These are phyloP conservation scores for Pugionium dolabratum DNA, from an alignment of 345 rosid genomes.

Conservation along the genomic window DNA sequence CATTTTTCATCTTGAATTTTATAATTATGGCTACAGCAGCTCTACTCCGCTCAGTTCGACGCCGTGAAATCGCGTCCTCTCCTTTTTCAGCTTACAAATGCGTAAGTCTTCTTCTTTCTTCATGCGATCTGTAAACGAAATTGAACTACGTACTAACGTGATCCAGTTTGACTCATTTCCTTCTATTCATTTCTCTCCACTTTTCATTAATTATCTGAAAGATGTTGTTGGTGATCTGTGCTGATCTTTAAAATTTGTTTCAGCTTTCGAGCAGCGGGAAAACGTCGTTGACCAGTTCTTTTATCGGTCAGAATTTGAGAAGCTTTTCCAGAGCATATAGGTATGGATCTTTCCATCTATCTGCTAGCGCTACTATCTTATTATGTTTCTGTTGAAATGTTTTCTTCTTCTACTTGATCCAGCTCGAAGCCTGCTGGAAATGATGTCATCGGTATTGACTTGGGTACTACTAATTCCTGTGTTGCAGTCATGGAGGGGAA, in stretches of 20 bases:
- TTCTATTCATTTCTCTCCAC: not conserved
- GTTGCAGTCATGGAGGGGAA: conserved; percentile 99
- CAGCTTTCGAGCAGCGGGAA: conserved; percentile 62
- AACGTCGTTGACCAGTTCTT: conserved; percentile 46
- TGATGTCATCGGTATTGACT: conserved; percentile 91
- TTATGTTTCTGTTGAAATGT: not conserved
- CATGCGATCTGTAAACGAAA: conserved; percentile 11
- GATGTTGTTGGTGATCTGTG: not conserved
- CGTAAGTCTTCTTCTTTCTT: conserved; percentile 43
- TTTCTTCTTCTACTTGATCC: not conserved
- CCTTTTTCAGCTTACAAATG: conserved; percentile 63
- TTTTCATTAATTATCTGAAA: not conserved
- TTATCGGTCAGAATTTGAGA: conserved; percentile 49
- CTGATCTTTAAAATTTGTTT: not conserved
- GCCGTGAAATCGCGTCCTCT: conserved; percentile 62
- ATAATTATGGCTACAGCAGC: conserved; percentile 61
- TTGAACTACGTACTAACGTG: not conserved
- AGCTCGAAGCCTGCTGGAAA: conserved; percentile 85
- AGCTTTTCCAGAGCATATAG: conserved; percentile 74
- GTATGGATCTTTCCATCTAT: conserved; percentile 42
- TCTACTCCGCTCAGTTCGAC: conserved; percentile 67
- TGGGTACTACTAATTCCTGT: conserved; percentile 98
- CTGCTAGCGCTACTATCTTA: not conserved
- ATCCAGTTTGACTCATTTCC: not conserved
- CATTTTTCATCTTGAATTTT: conserved; percentile 10